Conservation (phyloP, 2,329 filamentous ascomycete species). For the Penicillium occitanis region DNA sequence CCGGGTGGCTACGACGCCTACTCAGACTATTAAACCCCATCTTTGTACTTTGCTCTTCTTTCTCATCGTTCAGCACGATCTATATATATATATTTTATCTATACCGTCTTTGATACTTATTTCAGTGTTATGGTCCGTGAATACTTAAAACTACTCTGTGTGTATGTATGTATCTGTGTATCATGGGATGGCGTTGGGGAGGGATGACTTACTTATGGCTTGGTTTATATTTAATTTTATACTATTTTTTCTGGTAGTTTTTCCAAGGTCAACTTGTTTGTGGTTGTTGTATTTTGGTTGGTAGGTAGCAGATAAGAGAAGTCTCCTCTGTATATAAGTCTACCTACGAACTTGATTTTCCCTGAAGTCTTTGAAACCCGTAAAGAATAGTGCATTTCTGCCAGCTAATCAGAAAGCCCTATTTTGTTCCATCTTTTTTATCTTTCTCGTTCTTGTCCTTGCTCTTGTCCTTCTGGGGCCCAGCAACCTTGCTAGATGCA, state of each 20-base stretch:
- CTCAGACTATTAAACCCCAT: constrained; percentile 36
- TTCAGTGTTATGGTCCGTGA: background rate
- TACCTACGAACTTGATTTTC: too few species aligned
- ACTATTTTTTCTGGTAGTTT: background rate
- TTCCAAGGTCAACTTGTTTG: too few species aligned
- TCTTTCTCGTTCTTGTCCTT: too few species aligned
- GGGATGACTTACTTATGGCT: constrained; percentile 3
- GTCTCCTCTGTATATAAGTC: too few species aligned
- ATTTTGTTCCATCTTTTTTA: too few species aligned
- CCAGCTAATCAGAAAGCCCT: too few species aligned
- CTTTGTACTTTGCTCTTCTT: constrained; percentile 7
- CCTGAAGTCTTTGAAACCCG: too few species aligned
- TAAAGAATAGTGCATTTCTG: too few species aligned
- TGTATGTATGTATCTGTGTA: constrained; percentile 13
- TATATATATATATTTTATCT: background rate
- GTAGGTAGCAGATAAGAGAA: too few species aligned
- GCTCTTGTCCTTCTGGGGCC: too few species aligned
- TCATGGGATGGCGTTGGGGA: constrained; percentile 6
- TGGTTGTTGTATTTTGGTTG: background rate
- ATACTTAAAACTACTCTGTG: background rate
- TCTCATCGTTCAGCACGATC: background rate
- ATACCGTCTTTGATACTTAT: background rate
- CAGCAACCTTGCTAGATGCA: too few species aligned
- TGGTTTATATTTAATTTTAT: background rate
- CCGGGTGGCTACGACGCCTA: constrained; percentile 36